Conservation (phyloP, 2,329 filamentous ascomycete species). For the Elsinoe batatas region DNA sequence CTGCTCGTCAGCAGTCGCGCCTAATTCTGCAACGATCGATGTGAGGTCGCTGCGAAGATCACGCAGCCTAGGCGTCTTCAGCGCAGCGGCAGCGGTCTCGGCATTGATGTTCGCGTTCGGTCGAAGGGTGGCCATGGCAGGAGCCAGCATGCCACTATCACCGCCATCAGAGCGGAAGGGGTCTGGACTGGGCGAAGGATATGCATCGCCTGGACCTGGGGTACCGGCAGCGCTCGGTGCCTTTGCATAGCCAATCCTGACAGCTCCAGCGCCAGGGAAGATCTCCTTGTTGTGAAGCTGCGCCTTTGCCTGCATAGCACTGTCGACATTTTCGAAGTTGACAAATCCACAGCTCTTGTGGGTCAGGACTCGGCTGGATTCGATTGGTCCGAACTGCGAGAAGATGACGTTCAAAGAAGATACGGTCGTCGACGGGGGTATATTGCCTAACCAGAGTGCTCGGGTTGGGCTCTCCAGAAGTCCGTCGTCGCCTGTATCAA, state of each 20-base stretch:
- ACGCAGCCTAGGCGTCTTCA: conserved; percentile 60
- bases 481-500: conserved; percentile 64
- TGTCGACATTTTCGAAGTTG: conserved; percentile 88
- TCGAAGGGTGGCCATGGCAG: conserved; percentile 28
- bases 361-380: conserved; percentile 85
- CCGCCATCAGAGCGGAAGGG: conserved; percentile 50
- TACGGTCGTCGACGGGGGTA: conserved; percentile 91
- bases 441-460: conserved; percentile 93
- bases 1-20: conserved; percentile 69
- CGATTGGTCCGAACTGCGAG: conserved; percentile 79
- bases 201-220: conserved; percentile 77
- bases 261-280: conserved; percentile 88
- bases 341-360: conserved; percentile 99
- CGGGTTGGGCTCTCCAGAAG: conserved; percentile 82
- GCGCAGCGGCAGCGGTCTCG: conserved; percentile 41
- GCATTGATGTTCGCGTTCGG: conserved; percentile 30
- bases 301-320: conserved; percentile 78
- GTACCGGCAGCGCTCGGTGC: conserved; percentile 82
- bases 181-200: conserved; percentile 84
- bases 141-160: conserved; percentile 28
- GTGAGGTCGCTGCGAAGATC: conserved; percentile 78
- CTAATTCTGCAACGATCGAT: conserved; percentile 79
- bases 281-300: conserved; percentile 94
- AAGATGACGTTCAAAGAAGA: conserved; percentile 94
- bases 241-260: conserved; percentile 95